These are phyloP conservation scores for Xylaria sp. DNA, from an alignment of 495 filamentous ascomycete species.

Conservation along the genomic window DNA sequence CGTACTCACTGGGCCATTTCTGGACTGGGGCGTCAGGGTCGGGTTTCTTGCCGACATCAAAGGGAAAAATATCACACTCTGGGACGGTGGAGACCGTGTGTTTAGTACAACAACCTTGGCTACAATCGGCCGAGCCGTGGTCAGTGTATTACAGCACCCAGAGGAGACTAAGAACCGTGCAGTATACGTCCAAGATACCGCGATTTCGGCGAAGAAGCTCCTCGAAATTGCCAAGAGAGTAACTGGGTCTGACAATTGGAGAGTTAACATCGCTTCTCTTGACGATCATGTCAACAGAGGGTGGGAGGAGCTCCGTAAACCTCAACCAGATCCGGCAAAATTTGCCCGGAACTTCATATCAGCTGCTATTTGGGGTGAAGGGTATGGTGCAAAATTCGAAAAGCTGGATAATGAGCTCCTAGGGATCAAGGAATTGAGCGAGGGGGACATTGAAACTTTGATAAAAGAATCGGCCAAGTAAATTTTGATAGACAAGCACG, in stretches of 20 bases:
- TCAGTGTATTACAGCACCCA: conserved; percentile 39
- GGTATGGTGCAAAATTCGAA: conserved; percentile 33
- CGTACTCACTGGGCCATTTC: conserved; percentile 46
- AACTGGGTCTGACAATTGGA: conserved; percentile 20
- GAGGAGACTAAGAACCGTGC: conserved; percentile 43
- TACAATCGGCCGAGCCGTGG: conserved; percentile 42
- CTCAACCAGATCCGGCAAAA: conserved; percentile 28
- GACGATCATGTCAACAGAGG: conserved; percentile 15
- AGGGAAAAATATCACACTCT: conserved; percentile 27
- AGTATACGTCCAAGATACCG: conserved; percentile 38
- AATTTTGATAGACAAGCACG: neutral
- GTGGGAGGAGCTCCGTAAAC: conserved; percentile 34
- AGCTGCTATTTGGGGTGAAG: conserved; percentile 46
- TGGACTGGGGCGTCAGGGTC: conserved; percentile 31
- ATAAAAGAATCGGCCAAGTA: neutral
- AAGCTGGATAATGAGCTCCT: conserved; percentile 36
- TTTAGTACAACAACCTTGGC: conserved; percentile 41
- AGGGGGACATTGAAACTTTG: conserved; percentile 24
- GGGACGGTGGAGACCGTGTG: conserved; percentile 37
- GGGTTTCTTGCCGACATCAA: conserved; percentile 18
- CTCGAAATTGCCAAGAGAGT: conserved; percentile 32
- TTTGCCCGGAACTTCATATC: conserved; percentile 36
- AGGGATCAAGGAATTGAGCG: conserved; percentile 26
- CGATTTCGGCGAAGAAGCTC: conserved; percentile 40
- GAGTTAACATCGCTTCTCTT: conserved; percentile 13